These are phyloP conservation scores for Sclerotinia nivalis DNA, from an alignment of 2,329 filamentous ascomycete genomes.

Conservation along the genomic window DNA sequence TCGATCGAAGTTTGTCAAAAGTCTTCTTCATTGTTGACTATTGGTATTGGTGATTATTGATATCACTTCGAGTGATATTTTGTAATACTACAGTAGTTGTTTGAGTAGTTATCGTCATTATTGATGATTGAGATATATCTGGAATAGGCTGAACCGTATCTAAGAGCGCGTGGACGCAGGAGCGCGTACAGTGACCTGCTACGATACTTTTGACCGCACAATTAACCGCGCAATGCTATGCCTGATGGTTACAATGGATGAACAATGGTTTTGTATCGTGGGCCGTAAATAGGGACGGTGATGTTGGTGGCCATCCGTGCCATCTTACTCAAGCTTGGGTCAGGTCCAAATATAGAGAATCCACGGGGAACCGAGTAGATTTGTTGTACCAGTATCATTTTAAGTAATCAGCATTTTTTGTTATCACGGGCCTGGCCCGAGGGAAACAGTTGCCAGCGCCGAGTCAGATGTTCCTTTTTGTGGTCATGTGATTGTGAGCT, in stretches of 20 bases:
- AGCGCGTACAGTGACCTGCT: background rate
- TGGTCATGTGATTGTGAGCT: background rate
- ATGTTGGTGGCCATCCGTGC: background rate
- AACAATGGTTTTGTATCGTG: background rate
- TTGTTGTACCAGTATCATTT: background rate
- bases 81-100: background rate
- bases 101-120: background rate
- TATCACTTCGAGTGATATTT: background rate
- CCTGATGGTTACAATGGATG: background rate
- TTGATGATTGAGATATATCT: background rate
- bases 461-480: background rate
- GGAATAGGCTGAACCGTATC: background rate
- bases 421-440: background rate
- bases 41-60: background rate
- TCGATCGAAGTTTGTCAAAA: background rate
- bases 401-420: background rate
- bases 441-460: background rate
- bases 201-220: background rate
- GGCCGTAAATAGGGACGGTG: background rate
- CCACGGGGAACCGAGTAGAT: background rate
- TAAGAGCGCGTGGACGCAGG: background rate
- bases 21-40: constrained; percentile 13
- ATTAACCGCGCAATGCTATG: background rate
- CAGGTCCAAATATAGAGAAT: background rate
- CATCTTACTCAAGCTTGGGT: background rate